Evolutionary conservation across 192 early-diverging fungal genomes (phyloP), one percentile per base, ranked within the genome.

Genomic region (Coemansia sp.): DNA sequence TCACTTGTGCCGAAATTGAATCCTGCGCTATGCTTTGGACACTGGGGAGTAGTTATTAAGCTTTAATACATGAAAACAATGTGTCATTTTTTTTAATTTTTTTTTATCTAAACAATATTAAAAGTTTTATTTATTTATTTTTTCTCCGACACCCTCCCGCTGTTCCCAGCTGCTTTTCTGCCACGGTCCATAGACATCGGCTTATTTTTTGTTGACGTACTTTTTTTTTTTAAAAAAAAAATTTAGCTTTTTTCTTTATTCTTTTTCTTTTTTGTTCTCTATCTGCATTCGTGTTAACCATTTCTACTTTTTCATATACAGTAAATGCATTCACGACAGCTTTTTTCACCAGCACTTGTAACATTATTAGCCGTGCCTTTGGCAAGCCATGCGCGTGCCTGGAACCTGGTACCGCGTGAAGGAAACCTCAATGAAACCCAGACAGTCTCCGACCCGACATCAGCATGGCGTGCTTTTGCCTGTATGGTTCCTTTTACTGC

Each of bases 401-500:
- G n/a, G 28, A 12, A 12, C 3, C 29, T 69, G 29, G 33, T 45
- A 29, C 20, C 64, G 0, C 73, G 79, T 25, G 74, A 72, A 18
- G 79, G 67, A 8, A 82, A 73, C 68, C 67, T 76, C 30, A 51
- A 67, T 54, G 71, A 64, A 22, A 64, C 74, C 32, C 67, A 69
- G 45, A 54, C 71, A 8, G 68, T 82, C 7, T 73, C 79, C 6
- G 63, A 56, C 48, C 49, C 73, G 11, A 56, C 66, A 10, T 64
- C 70, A 25, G 70, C 69, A 38, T 82, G 79, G 79, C 79, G 79
- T 20, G 50, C 79, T 31, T 82, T 64, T 20, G 71, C 74, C 1
- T 82, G 79, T 61, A 69, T 82, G 73, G 68, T 72, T n/a, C 74
- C 71, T 7, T 73, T 82, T 40, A 76, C 79, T 18, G 64, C 73